Base-by-base conservation (phyloP, 371 early-diverging fungal species). In the Syncephalastrum contaminatum region DNA sequence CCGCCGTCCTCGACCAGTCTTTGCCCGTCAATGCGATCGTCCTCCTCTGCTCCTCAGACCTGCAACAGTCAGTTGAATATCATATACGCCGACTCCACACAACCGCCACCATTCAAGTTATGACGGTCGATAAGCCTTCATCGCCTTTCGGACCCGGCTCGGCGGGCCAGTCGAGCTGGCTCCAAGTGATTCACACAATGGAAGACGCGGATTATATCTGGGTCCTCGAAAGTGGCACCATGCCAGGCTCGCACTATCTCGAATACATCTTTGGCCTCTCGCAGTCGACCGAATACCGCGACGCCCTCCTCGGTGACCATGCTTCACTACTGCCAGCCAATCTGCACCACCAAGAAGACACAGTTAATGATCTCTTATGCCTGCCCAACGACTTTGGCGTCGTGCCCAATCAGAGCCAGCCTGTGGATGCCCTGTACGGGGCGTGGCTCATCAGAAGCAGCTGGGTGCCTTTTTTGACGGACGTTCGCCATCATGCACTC, bases 241-340 rank as follows among this genome's bases (percentile, higher is more conserved):
- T 49, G 63, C 76, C 51, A 39, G 51, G 42, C 44, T 43, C 25
- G 55, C 48, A 54, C n/a, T 43, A 80, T 48, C 61, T 76, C 12
- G 69, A 71, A 22, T 66, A 70, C 3, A 36, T 80, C 0, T 67
- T 70, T 41, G 64, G 69, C 12, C 44, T 77, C 1, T 60, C 61
- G 40, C 77, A 72, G 30, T 70, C 73, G 3, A 59, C 63, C 8
- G 67, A 72, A 25, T 80, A 80, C 44, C 54, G 67, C 16, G 54
- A 67, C 15, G 63, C 81, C 7, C 42, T 77, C 25, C 64, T 80
- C 8, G 81, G 81, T 24, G 67, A 60, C 10, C 70, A 69, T 22
- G 81, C 70, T 4, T 63, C 64, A 14, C 61, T 77, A 0, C 40
- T 80, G 24, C 67, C 72, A 21, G 63, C 63, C 12, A 61, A 60